phyloP scores from a whole-genome alignment of 139 green algal genomes.

The Microglena sp. region DNA sequence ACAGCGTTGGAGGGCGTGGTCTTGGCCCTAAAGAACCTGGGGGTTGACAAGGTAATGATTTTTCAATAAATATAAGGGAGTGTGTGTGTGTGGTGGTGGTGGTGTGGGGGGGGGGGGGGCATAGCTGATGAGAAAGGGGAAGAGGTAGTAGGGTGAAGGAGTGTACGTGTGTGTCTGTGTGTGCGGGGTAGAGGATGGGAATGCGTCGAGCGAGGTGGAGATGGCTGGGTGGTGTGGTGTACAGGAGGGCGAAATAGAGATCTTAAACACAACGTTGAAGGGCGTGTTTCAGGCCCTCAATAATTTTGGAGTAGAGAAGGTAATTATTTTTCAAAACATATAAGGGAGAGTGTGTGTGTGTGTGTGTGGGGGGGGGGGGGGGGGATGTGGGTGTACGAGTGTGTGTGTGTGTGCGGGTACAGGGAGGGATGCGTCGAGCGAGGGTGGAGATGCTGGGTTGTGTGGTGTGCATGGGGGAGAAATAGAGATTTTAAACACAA shows the following conservation, averaged over 20 bases:
- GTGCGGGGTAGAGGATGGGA: too few relatives aligned
- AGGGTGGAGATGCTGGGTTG: neutral
- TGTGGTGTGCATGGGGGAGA: neutral
- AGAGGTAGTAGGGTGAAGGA: too few relatives aligned
- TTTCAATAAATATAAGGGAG: neutral
- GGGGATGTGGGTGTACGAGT: too few relatives aligned
- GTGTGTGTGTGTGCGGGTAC: too few relatives aligned
- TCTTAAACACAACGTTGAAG: constrained; percentile 50
- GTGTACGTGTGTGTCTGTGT: too few relatives aligned
- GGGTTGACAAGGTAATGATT: constrained; percentile 69
- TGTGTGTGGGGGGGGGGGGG: too few relatives aligned
- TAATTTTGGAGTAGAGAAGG: constrained; percentile 86
- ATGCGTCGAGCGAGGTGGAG: constrained; percentile 1
- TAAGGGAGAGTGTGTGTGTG: neutral
- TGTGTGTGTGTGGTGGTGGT: too few relatives aligned
- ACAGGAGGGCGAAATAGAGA: neutral
- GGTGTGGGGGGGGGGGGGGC: too few relatives aligned
- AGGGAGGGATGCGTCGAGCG: constrained; percentile 2
- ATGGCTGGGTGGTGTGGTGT: neutral
- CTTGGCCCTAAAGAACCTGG: constrained; percentile 86
- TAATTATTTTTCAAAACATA: constrained; percentile 11
- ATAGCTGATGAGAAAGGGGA: too few relatives aligned
- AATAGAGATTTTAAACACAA: neutral
- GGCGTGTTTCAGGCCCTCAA: constrained; percentile 86
- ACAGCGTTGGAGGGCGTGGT: constrained; percentile 81